Percentiles rank a stretch among this genome's conserved stretches.
phyloP scores from a whole-genome alignment of 441 rosid species.

The Bruguiera hainesii region DNA sequence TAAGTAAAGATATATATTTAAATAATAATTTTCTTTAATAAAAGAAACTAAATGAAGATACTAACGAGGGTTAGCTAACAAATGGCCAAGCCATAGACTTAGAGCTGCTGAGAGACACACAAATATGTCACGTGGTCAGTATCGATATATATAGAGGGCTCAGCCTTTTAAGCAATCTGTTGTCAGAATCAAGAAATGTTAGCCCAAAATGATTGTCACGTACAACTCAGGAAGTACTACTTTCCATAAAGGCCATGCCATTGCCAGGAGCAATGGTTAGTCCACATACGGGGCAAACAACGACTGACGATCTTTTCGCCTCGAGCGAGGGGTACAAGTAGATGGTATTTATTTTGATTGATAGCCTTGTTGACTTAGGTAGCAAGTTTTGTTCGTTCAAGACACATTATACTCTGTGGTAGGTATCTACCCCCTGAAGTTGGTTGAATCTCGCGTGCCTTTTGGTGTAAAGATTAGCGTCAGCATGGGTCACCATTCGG shows the following conservation, averaged over 20 bases:
- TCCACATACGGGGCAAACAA: constrained; percentile 2
- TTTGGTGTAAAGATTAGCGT: constrained; percentile 17
- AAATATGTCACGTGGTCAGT: not conserved
- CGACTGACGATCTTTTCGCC: not conserved
- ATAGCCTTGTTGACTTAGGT: constrained; percentile 4
- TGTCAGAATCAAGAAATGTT: constrained; percentile 3
- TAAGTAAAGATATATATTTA: too few relatives aligned
- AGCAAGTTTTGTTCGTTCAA: constrained; percentile 18
- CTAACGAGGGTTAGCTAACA: not conserved
- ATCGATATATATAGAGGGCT: not conserved
- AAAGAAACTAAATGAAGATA: too few relatives aligned
- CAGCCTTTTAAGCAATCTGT: not conserved
- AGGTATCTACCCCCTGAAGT: constrained; percentile 16
- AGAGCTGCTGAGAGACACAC: too few relatives aligned
- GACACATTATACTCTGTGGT: constrained; percentile 11
- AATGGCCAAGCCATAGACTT: too few relatives aligned
- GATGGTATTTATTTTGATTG: not conserved
- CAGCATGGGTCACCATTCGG: not conserved
- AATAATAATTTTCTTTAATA: too few relatives aligned
- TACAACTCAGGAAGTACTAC: not conserved
- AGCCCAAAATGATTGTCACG: not conserved
- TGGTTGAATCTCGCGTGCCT: constrained; percentile 18
- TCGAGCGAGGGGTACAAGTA: not conserved
- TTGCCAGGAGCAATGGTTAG: not conserved
- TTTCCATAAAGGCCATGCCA: not conserved